Evolutionary conservation across 2,329 filamentous ascomycete species (phyloP).

Genomic region (Fusarium sp.): DNA sequence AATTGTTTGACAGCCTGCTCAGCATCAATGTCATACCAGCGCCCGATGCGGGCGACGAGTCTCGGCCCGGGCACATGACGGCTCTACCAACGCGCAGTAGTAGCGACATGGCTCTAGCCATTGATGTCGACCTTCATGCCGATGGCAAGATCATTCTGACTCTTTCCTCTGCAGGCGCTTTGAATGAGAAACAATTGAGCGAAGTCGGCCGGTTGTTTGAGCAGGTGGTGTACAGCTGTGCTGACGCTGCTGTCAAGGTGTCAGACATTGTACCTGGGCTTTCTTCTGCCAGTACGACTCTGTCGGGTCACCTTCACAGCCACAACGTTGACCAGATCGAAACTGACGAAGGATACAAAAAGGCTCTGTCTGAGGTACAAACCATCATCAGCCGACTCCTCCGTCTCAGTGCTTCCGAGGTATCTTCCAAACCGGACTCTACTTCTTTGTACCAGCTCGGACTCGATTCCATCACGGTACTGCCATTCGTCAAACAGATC

Average conservation of each 20-base stretch:
- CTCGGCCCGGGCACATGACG: background rate
- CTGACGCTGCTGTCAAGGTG: background rate
- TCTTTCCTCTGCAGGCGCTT: background rate
- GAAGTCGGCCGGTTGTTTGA: conserved; percentile 1
- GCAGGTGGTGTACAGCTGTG: conserved; percentile 1
- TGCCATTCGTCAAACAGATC: conserved; percentile 22
- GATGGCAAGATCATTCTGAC: conserved; percentile 11
- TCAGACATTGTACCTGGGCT: background rate
- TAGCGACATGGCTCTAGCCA: conserved; percentile 20
- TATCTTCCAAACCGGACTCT: background rate
- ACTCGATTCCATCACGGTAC: conserved; percentile 15
- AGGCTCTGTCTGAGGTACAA: background rate
- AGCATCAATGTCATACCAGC: conserved; percentile 12
- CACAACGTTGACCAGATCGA: rapidly evolving
- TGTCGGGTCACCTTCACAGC: rapidly evolving
- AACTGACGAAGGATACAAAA: background rate
- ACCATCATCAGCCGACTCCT: background rate
- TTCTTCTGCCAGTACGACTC: background rate
- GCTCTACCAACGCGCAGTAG: conserved; percentile 7
- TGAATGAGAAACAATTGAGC: background rate
- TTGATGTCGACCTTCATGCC: conserved; percentile 19
- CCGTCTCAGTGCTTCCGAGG: background rate
- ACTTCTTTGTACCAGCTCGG: conserved; percentile 21
- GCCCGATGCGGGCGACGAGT: rapidly evolving
- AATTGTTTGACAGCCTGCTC: conserved; percentile 22